Evolutionary conservation across 352 stramenopile genomes (phyloP), one percentile per base, ranked within the genome.

Genomic region (Pythium volutum): DNA sequence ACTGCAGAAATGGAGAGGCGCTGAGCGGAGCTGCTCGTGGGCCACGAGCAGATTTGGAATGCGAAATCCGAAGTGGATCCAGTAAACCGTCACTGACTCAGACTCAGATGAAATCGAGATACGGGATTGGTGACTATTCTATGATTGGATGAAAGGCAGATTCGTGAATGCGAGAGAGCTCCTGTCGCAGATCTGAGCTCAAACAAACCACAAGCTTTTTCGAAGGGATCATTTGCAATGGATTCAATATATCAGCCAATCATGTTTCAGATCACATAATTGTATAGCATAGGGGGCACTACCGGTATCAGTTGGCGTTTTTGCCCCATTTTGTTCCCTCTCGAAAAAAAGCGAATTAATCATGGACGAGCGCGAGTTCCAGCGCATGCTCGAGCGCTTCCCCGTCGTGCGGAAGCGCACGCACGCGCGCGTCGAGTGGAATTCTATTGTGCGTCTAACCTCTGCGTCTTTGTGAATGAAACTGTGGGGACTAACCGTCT

Each of bases 341-440:
- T 16, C 18, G 9, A 10, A 36, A 53, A 23, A 10, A 1, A 29
- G 36, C 18, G 64, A n/a, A 27, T 27, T 48, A 27, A 48, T 14
- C 7, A 92, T 92, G 83, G 77, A 92, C 72, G 81, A 89, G 20
- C 29, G 31, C 59, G 81, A 90, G 73, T 92, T 92, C 73, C 62
- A 71, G 66, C 71, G 73, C 34, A 62, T 83, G 73, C 66, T 92
- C 45, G 83, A 84, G 70, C 73, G 75, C 67, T 92, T 87, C 73
- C 83, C 83, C 0, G 74, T 91, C 33, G 83, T 91, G 71, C 83
- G 83, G 59, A 90, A 87, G 68, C 84, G 85, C 73, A 92, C 79
- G 38, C 75, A 88, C 62, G 76, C 70, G 59, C 83, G 81, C 53
- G 83, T 91, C 38, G 79, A 92, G 70, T 92, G 83, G 83, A 92